phyloP scores from a whole-genome alignment of 2,329 filamentous ascomycete genomes.

The Emmonsia crescens region DNA sequence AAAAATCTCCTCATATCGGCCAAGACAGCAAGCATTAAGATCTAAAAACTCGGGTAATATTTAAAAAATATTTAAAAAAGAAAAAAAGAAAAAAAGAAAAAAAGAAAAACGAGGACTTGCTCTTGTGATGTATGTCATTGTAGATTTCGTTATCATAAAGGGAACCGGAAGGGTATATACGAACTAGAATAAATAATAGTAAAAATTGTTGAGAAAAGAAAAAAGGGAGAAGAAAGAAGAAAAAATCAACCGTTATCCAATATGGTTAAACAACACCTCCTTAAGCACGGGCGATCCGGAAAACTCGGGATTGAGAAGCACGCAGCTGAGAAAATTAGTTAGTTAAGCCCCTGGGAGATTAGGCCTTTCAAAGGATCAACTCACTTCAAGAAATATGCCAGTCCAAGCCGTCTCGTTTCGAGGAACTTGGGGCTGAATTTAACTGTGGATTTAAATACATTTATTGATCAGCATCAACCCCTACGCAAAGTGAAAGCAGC shows the following conservation, averaged over 20 bases:
- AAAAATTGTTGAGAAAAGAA: background rate
- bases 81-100: background rate
- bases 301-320: constrained; percentile 87
- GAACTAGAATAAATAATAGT: background rate
- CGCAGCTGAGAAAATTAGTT: constrained; percentile 50
- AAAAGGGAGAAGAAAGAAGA: background rate
- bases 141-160: background rate
- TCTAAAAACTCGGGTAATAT: background rate
- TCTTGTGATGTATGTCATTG: background rate
- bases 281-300: constrained; percentile 82
- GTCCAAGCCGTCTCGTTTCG: constrained; percentile 66
- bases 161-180: background rate
- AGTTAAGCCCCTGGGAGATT: too few species aligned
- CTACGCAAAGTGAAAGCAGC: background rate
- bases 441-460: constrained; percentile 25
- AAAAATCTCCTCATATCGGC: too few species aligned
- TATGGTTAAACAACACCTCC: constrained; percentile 62
- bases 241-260: background rate
- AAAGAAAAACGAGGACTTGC: background rate
- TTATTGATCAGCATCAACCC: background rate
- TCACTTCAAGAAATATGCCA: constrained; percentile 90
- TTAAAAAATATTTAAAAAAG: background rate
- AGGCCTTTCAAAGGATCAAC: constrained; percentile 28
- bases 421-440: constrained; percentile 73
- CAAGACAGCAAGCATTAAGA: background rate